Base-by-base conservation (phyloP, 768 basidiomycete species). In the Tulasnella sp. region DNA sequence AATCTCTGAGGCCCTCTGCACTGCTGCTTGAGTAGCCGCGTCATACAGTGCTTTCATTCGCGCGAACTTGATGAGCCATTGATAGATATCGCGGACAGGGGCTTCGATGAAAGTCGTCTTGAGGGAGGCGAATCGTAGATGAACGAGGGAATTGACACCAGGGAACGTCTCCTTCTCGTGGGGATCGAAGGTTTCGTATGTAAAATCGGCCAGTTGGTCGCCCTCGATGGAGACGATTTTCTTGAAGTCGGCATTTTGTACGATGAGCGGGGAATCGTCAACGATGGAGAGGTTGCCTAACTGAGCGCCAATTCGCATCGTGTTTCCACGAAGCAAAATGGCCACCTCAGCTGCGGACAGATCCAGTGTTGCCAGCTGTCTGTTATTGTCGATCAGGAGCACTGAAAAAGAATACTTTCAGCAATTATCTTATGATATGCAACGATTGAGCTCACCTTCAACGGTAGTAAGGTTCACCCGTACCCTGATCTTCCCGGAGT, bases 31-130 rank as follows among this genome's bases (percentile, higher is more conserved):
- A 2, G 95, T 94, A 16, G 97, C 96, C 27, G 96, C 91, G 85
- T 99, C 97, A 82, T 99, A 99, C 16, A 99, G 84, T 1, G 93
- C 93, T 86, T 99, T 99, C 82, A 99, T 91, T 81, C 91, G 92
- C 6, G 96, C 94, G 48, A 99, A 90, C 84, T 95, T 94, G 80
- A 90, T 87, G 48, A 95, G 84, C 86, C 97, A 99, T 31, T 91
- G 84, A 84, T 93, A 95, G 40, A 99, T 90, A 82, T 92, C 91
- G 75, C 92, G 95, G n/a, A 99, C 87, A n/a, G 97, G 95, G 76
- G 91, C 88, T 84, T 97, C 94, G 76, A 98, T 88, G 85, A 95
- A 97, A 83, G 94, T 92, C 81, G 98, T 87, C 82, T 92, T 94
- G 84, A 99, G 87, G 1, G 98, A 97, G 1, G 94, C 97, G n/a